Conservation (phyloP, 2,329 filamentous ascomycete species). For the Cercospora sesami region DNA sequence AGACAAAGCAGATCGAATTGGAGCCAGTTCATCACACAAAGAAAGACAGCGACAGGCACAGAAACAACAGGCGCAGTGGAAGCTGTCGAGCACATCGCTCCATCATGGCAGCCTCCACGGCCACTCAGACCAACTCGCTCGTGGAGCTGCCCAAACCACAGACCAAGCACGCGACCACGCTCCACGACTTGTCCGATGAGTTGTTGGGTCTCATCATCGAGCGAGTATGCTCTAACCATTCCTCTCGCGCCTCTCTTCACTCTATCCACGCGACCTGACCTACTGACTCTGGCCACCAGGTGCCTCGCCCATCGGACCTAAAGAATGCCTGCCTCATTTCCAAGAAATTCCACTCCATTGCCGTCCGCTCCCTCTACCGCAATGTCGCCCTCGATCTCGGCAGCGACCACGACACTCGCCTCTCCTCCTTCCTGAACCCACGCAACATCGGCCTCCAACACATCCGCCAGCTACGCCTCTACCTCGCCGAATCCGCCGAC, state of each 20-base stretch:
- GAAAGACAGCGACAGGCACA: background rate
- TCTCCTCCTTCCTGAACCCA: slow-evolving; percentile 49
- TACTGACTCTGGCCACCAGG: slow-evolving; percentile 32
- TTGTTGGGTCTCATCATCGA: slow-evolving; percentile 32
- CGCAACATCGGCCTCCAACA: slow-evolving; percentile 51
- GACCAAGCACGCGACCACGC: slow-evolving; percentile 19
- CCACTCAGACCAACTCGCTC: slow-evolving; percentile 25
- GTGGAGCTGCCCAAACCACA: slow-evolving; percentile 1
- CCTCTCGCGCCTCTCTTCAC: background rate
- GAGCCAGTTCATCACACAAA: background rate
- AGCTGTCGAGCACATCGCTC: background rate
- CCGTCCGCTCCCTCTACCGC: slow-evolving; percentile 49
- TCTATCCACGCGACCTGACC: background rate
- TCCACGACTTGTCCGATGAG: slow-evolving; percentile 30
- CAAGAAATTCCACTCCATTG: slow-evolving; percentile 50
- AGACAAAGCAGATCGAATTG: background rate
- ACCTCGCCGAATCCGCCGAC: slow-evolving; percentile 48
- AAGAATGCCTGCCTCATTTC: slow-evolving; percentile 50
- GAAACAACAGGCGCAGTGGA: background rate
- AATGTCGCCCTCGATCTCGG: slow-evolving; percentile 52
- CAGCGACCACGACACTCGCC: slow-evolving; percentile 45
- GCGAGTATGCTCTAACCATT: slow-evolving; percentile 22
- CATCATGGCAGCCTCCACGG: slow-evolving; percentile 27
- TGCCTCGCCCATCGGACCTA: slow-evolving; percentile 50
- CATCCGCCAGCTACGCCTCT: slow-evolving; percentile 49